Conservation (phyloP, 306 rosid species). For the Lotus japonicus region DNA sequence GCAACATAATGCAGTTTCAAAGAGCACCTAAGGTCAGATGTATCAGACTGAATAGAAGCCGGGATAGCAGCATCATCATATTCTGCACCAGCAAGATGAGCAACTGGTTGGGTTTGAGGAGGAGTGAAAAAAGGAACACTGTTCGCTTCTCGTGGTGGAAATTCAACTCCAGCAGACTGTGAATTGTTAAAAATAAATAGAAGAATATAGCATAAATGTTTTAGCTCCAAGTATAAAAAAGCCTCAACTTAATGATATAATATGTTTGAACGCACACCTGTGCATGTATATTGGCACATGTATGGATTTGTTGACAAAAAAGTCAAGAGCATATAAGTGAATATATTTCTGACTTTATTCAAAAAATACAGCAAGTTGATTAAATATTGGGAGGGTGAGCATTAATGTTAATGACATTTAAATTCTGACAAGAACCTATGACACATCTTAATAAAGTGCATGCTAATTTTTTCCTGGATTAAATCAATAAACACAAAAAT, state of each 20-base stretch:
- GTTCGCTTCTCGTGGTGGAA: constrained; percentile 78
- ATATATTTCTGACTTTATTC: too few species aligned
- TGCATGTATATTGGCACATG: too few species aligned
- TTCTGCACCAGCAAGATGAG: constrained; percentile 29
- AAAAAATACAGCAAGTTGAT: not conserved
- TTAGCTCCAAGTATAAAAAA: too few species aligned
- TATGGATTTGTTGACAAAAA: too few species aligned
- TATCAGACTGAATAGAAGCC: constrained; percentile 90
- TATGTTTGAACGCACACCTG: not conserved
- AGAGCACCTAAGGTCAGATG: constrained; percentile 76
- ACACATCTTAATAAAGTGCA: not conserved
- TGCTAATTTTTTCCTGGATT: constrained; percentile 2
- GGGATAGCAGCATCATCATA: constrained; percentile 68
- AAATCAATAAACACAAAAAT: constrained; percentile 1
- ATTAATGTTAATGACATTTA: too few species aligned
- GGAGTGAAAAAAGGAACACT: constrained; percentile 91
- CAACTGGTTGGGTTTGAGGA: constrained; percentile 74
- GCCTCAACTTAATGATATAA: constrained; percentile 15
- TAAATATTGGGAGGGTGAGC: too few species aligned
- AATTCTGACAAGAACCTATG: too few species aligned
- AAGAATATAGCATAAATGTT: too few species aligned
- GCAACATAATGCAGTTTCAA: not conserved
- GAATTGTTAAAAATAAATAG: constrained; percentile 2
- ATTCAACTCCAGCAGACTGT: constrained; percentile 88
- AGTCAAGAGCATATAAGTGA: too few species aligned